These are phyloP conservation scores for Echria macrotheca DNA, from an alignment of 495 filamentous ascomycete species.

Conservation along the genomic window DNA sequence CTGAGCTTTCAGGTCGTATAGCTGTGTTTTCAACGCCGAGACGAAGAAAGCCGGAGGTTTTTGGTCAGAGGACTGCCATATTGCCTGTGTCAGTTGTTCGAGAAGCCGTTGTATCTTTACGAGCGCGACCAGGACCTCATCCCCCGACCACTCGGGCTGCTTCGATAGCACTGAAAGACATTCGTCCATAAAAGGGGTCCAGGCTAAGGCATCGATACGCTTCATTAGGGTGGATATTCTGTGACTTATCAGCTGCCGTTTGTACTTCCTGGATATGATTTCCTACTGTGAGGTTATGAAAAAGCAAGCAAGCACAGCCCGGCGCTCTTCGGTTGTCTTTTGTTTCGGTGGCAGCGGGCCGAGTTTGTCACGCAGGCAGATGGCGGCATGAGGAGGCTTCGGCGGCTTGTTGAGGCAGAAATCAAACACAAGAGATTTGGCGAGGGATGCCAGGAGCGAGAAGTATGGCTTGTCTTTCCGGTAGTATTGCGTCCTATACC, in stretches of 20 bases:
- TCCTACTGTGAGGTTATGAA: conserved; percentile 47
- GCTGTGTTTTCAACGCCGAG: conserved; percentile 38
- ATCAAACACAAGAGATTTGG: conserved; percentile 48
- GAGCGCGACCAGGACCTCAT: conserved; percentile 45
- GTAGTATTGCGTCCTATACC: conserved; percentile 6
- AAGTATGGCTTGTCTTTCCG: conserved; percentile 32
- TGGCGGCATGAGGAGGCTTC: conserved; percentile 17
- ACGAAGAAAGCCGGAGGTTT: conserved; percentile 36
- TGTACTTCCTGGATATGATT: too few species aligned
- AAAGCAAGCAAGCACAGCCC: conserved; percentile 51
- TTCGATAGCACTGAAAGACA: conserved; percentile 41
- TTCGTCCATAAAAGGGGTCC: conserved; percentile 50
- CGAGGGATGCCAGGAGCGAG: conserved; percentile 42
- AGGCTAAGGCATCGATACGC: conserved; percentile 43
- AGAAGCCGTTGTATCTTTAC: conserved; percentile 32
- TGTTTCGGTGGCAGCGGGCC: conserved; percentile 17
- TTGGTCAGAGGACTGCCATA: conserved; percentile 29
- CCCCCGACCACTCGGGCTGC: conserved; percentile 42
- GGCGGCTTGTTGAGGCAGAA: conserved; percentile 48
- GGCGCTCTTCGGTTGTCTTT: conserved; percentile 47
- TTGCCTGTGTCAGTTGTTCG: conserved; percentile 24
- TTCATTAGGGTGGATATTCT: conserved; percentile 33
- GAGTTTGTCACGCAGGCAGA: conserved; percentile 12
- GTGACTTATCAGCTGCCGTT: too few species aligned
- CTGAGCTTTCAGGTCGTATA: conserved; percentile 33